Base-by-base conservation (phyloP, 2,329 filamentous ascomycete genomes). In the Clathrospora elynae region DNA sequence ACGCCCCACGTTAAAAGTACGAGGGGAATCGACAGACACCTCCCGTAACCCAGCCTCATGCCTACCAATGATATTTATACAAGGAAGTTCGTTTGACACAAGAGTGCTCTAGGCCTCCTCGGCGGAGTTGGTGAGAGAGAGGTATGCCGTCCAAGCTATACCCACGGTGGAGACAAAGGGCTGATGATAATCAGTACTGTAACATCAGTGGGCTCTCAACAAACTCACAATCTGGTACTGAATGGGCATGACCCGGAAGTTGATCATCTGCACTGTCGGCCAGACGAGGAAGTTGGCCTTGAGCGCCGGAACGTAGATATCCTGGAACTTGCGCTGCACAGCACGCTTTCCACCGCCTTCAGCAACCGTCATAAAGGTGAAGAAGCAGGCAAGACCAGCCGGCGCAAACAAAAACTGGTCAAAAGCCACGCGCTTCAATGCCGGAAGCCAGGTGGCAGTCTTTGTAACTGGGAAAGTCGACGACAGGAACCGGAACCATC, bases 61-160 rank as follows among this genome's bases (percentile, higher is more conserved):
- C 35, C 35, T 46, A 39, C 38, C 16, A 20, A 32, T 10, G n/a
- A 42, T 37, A 37, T 22, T 57, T 44, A 52, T 46, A 48, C 46
- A 59, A 48, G 32, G 39, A 37, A 44, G 49, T 42, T 49, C 47
- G 29, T 52, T 55, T 26, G 35, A 18, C n/a, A 9, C 10, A 29
- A 6, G 17, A 42, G 12, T 11, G 12, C 32, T 51, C 46, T 59
- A 70, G 10, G 76, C 78, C 38, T 92, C 87, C 46, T 95, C 90
- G 2, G 90, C 78, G 4, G 90, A 86, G 73, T 97, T 97, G 49
- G 87, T 88, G 36, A 99, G 80, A 2, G 91, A 96, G 8, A 99
- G 82, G 71, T 96, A 99, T 13, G 91, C 92, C 8, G 93, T 97
- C 93, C 92, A 97, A 22, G 90, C 90, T 61, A 97, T 97, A 78